These are phyloP conservation scores for Escallonia herrerae DNA, from an alignment of 129 eudicot species.

Conservation along the genomic window DNA sequence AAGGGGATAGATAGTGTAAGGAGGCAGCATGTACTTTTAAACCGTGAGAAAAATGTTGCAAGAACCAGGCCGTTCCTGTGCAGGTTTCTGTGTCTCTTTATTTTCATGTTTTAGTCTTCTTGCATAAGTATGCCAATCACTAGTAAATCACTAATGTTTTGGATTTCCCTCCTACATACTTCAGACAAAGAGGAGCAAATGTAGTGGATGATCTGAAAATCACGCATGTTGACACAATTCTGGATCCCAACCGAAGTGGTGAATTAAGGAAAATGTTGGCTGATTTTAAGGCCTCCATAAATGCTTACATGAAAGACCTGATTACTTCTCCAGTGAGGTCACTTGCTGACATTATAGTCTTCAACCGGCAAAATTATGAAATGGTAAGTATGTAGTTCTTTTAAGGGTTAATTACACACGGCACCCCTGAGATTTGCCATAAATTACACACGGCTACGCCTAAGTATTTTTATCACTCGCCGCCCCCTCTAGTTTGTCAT, in stretches of 20 bases:
- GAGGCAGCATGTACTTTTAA: neutral
- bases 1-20: neutral
- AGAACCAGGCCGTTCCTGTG: neutral
- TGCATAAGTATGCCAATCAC: neutral
- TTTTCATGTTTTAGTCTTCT: neutral
- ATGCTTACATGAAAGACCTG: constrained; percentile 39
- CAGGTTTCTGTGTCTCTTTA: too few species aligned
- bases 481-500: too few species aligned
- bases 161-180: neutral
- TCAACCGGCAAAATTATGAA: constrained; percentile 27
- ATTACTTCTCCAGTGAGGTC: constrained; percentile 30
- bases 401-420: too few species aligned
- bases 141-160: too few species aligned
- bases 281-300: constrained; percentile 47
- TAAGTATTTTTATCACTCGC: too few species aligned
- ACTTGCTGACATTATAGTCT: constrained; percentile 24
- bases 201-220: constrained; percentile 51
- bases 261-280: constrained; percentile 25
- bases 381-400: constrained; percentile 14
- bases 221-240: constrained; percentile 14
- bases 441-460: too few species aligned
- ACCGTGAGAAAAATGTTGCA: neutral
- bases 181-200: constrained; percentile 45
- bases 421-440: too few species aligned
- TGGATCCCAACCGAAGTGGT: constrained; percentile 24